Conservation (phyloP, 2,329 filamentous ascomycete species). For the Diaporthe sp. region DNA sequence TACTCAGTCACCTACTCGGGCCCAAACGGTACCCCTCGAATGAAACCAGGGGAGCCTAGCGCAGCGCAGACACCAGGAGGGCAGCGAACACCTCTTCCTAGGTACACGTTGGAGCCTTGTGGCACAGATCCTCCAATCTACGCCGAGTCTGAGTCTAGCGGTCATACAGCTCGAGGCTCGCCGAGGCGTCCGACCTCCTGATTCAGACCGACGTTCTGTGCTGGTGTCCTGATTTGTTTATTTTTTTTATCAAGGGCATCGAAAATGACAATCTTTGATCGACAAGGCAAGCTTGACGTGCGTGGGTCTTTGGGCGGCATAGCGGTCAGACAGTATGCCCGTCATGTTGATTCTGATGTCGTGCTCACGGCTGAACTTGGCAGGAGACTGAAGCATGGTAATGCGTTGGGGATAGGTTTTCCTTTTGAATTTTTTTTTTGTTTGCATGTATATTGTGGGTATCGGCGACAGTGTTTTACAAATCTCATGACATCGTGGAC, state of each 20-base stretch:
- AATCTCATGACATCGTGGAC: background rate
- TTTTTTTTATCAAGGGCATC: too few relatives aligned
- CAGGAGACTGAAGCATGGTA: background rate
- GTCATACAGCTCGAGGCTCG: too few relatives aligned
- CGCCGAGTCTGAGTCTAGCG: background rate
- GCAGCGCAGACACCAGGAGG: background rate
- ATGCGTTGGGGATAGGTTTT: background rate
- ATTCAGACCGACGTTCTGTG: background rate
- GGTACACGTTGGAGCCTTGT: background rate
- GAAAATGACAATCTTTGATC: too few relatives aligned
- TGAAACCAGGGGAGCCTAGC: background rate
- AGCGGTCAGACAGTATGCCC: background rate
- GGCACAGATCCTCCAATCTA: background rate
- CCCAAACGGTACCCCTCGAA: background rate
- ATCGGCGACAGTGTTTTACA: background rate
- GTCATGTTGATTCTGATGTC: background rate
- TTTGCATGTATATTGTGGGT: slow-evolving; percentile 4
- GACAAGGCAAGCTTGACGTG: background rate
- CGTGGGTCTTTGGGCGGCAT: background rate
- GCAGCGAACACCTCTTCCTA: background rate
- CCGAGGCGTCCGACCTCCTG: background rate
- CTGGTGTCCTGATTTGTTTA: background rate
- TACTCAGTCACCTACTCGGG: background rate
- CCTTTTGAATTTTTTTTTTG: background rate
- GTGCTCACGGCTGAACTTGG: too few relatives aligned